Base-by-base conservation (phyloP, 176 grass and related monocot species). In the Zea mays region DNA sequence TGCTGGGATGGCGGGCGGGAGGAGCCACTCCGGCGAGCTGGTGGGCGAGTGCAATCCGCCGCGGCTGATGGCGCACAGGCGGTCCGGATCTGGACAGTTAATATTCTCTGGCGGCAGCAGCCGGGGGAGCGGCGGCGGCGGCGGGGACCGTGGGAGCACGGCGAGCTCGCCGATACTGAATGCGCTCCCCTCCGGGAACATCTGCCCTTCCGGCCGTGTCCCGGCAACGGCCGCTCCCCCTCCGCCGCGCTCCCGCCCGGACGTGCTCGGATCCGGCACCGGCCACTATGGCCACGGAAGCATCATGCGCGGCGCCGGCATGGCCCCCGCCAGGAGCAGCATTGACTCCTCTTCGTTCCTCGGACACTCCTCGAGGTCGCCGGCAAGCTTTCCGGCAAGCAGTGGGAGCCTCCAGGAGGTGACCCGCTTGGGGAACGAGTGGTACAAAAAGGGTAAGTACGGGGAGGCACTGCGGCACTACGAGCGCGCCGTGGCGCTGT, bases 211-310 rank as follows among this genome's bases (percentile, higher is more conserved):
- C 1, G 92, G 92, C n/a, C 89, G 83, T 72, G 89, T 95, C 48
- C 76, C 80, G 1, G 75, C 62, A 41, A 51, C 55, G 39, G 36
- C 77, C 17, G 27, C 76, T 54, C 57, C 88, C 42, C 85, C 90
- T 43, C 84, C 76, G 54, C 71, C 49, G 55, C 87, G 83, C 62
- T 84, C 88, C 63, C 84, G 96, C 66, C 84, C 84, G 14, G 92
- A 95, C 81, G 87, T 99, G 58, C 92, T 99, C 14, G 87, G 96
- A 73, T 90, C 96, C 46, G 96, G 96, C 57, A 89, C 76, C 7
- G 92, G 96, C 65, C 81, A 99, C 78, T 99, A 99, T 35, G 96
- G 96, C 73, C 96, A 99, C 49, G 96, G 96, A 6, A 97, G 93
- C 85, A 86, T 97, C 86, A 97, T 97, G 93, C 87, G 84, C 17